Conservation (phyloP, 768 basidiomycete species). For the Leccinum disarticulatum region DNA sequence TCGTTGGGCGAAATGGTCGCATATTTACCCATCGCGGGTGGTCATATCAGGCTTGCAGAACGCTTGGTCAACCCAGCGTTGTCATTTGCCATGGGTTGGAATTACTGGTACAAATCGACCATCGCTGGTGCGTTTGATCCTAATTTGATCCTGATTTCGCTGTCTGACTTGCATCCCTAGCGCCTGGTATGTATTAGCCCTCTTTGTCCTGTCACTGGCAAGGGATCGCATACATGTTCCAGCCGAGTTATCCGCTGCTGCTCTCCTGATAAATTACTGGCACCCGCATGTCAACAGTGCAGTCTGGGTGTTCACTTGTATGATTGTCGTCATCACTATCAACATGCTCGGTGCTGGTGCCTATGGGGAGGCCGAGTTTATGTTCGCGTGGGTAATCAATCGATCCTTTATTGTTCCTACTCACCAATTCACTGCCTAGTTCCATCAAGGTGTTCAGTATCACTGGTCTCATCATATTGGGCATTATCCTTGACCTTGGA, state of each 20-base stretch:
- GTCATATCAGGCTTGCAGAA: constrained; percentile 77
- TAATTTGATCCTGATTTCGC: not conserved
- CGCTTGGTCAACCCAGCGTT: constrained; percentile 79
- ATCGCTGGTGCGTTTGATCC: constrained; percentile 15
- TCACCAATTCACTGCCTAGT: too few relatives aligned
- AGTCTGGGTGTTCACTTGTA: not conserved
- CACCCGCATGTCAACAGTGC: not conserved
- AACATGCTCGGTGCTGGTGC: not conserved
- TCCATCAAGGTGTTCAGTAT: too few relatives aligned
- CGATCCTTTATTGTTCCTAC: too few relatives aligned
- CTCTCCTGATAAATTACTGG: not conserved
- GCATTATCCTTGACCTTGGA: too few relatives aligned
- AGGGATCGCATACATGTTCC: not conserved
- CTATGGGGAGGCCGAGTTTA: too few relatives aligned
- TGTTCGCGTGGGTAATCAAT: too few relatives aligned
- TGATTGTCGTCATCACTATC: not conserved
- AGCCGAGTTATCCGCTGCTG: not conserved
- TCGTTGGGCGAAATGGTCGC: constrained; percentile 63
- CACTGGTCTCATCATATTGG: too few relatives aligned
- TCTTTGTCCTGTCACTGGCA: not conserved
- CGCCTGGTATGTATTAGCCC: not conserved
- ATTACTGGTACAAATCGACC: constrained; percentile 45
- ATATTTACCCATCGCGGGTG: constrained; percentile 76
- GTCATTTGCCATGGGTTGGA: constrained; percentile 56
- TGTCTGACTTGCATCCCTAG: not conserved